phyloP scores from a whole-genome alignment of 352 stramenopile species.

The Phytophthora sp. region DNA sequence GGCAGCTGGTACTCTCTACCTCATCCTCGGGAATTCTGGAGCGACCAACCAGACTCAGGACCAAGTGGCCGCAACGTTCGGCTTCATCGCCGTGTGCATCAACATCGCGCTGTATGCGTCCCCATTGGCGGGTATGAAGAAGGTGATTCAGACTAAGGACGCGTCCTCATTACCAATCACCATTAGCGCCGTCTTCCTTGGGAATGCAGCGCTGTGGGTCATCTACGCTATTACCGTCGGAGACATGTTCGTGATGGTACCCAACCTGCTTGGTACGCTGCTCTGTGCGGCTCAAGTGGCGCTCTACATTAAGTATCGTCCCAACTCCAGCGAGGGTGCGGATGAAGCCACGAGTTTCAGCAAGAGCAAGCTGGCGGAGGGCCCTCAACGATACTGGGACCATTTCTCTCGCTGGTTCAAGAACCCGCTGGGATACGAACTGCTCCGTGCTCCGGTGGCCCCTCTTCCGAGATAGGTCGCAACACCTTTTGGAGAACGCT shows the following conservation, averaged over 20 bases:
- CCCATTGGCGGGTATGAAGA: constrained; percentile 42
- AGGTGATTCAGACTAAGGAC: constrained; percentile 40
- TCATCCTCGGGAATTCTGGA: constrained; percentile 29
- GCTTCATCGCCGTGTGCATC: constrained; percentile 37
- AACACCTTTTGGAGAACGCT: too few species aligned
- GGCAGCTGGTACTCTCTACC: constrained; percentile 31
- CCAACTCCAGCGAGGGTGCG: neutral
- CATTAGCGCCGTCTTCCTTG: constrained; percentile 35
- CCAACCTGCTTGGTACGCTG: constrained; percentile 39
- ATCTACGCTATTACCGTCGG: constrained; percentile 27
- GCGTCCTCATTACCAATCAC: constrained; percentile 38
- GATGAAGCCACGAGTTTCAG: constrained; percentile 20
- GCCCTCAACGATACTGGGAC: constrained; percentile 5
- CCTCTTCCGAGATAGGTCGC: constrained; percentile 26
- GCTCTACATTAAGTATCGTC: constrained; percentile 40
- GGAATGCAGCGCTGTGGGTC: constrained; percentile 40
- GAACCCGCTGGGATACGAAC: constrained; percentile 31
- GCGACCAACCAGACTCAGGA: constrained; percentile 35
- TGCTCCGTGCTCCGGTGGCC: constrained; percentile 16
- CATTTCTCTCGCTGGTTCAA: constrained; percentile 28
- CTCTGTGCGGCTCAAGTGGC: constrained; percentile 35
- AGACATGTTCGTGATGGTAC: constrained; percentile 40
- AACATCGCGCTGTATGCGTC: constrained; percentile 41
- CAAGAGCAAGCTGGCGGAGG: constrained; percentile 21
- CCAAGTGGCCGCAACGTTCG: constrained; percentile 33